Evolutionary conservation across 2,329 filamentous ascomycete species (phyloP).

Genomic region (Aspergillus brunneoviolaceus): DNA sequence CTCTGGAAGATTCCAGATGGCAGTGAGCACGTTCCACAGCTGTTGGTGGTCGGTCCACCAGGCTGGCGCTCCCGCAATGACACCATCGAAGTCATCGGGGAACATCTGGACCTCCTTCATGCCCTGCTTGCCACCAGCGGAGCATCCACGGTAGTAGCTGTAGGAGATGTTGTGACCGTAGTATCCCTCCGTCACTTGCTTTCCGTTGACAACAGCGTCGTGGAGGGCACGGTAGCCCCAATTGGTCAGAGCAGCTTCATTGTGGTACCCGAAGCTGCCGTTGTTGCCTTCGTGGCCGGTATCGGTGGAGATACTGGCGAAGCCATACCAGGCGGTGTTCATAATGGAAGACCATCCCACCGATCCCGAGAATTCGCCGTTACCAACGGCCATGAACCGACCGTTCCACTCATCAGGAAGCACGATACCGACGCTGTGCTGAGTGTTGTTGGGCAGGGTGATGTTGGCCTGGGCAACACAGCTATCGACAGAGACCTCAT

Average conservation of each 20-base stretch:
- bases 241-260: slow-evolving; percentile 32
- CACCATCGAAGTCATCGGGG: slow-evolving; percentile 59
- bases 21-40: slow-evolving; percentile 47
- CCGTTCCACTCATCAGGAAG: slow-evolving; percentile 6
- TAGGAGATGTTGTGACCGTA: slow-evolving; percentile 47
- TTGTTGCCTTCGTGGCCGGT: slow-evolving; percentile 8
- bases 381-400: slow-evolving; percentile 5
- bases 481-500: slow-evolving; percentile 1
- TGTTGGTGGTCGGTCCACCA: slow-evolving; percentile 54
- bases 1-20: slow-evolving; percentile 50
- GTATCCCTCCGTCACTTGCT: slow-evolving; percentile 49
- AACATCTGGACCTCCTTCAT: slow-evolving; percentile 55
- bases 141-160: slow-evolving; percentile 53
- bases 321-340: slow-evolving; percentile 8
- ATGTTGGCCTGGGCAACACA: slow-evolving; percentile 9
- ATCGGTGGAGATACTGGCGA: slow-evolving; percentile 7
- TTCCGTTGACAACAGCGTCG: slow-evolving; percentile 50
- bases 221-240: slow-evolving; percentile 47
- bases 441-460: slow-evolving; percentile 8
- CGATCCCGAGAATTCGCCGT: slow-evolving; percentile 4
- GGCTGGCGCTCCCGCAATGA: slow-evolving; percentile 51
- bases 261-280: slow-evolving; percentile 7
- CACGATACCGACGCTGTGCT: slow-evolving; percentile 3
- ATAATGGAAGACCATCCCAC: slow-evolving; percentile 7
- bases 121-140: slow-evolving; percentile 60